A percentile compares a stretch with the other conserved stretches of the same genome.
These are phyloP conservation scores for Chenopodium formosanum DNA, from an alignment of 148 eudicot species.

Conservation along the genomic window DNA sequence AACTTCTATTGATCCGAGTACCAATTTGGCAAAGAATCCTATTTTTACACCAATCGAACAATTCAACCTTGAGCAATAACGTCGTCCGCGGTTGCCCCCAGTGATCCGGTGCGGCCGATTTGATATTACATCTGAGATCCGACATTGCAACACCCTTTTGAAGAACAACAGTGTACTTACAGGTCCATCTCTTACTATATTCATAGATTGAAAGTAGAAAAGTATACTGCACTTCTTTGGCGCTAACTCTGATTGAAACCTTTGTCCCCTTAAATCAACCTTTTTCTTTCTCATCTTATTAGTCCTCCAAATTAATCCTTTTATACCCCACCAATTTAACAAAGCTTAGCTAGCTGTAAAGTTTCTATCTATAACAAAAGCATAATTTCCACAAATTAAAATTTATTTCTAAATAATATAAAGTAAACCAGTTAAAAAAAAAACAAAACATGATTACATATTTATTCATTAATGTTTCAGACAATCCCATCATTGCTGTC, in stretches of 20 bases:
- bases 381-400: not conserved
- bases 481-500: constrained; percentile 27
- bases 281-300: not conserved
- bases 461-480: constrained; percentile 14
- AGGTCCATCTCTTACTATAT: no score
- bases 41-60: no score
- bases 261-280: not conserved
- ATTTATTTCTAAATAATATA: not conserved
- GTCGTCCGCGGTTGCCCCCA: no score
- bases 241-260: not conserved
- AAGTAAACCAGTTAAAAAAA: not conserved
- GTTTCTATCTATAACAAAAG: constrained; percentile 12
- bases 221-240: not conserved
- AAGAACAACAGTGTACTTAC: no score
- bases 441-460: not conserved
- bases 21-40: no score
- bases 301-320: not conserved
- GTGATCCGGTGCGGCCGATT: no score
- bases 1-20: no score
- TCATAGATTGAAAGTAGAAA: no score
- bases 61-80: no score
- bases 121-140: no score
- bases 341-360: constrained; percentile 32
- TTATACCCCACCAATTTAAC: constrained; percentile 24
- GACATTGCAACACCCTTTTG: no score